phyloP scores from a whole-genome alignment of 2,329 filamentous ascomycete species.

The Graphilbum sp. region DNA sequence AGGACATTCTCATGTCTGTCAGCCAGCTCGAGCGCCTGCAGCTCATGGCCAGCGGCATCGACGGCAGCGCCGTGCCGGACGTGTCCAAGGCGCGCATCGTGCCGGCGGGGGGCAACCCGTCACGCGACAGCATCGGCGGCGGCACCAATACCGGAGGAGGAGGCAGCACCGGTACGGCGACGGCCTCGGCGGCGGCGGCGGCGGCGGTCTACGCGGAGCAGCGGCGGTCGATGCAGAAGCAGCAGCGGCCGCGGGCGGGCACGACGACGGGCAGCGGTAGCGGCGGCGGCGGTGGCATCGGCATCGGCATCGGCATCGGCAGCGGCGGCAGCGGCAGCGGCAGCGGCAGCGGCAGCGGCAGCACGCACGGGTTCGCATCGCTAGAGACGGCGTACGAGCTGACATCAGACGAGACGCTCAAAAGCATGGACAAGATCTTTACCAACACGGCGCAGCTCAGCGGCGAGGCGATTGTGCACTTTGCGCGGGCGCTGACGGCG shows the following conservation, averaged over 20 bases:
- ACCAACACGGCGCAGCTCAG: slow-evolving; percentile 88
- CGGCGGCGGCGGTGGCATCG: slow-evolving; percentile 25
- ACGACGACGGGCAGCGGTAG: slow-evolving; percentile 18
- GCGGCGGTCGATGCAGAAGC: slow-evolving; percentile 48
- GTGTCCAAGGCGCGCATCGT: slow-evolving; percentile 69
- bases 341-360: slow-evolving; percentile 36
- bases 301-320: slow-evolving; percentile 28
- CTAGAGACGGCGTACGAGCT: slow-evolving; percentile 81
- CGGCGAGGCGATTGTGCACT: slow-evolving; percentile 88
- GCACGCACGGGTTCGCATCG: slow-evolving; percentile 45
- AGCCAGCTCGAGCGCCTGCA: slow-evolving; percentile 92
- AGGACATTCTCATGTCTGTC: slow-evolving; percentile 86
- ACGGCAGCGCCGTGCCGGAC: slow-evolving; percentile 83
- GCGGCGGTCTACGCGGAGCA: slow-evolving; percentile 48
- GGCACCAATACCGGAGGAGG: slow-evolving; percentile 18
- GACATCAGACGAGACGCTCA: slow-evolving; percentile 69
- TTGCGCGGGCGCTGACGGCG: slow-evolving; percentile 80
- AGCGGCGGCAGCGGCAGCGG: slow-evolving; percentile 55
- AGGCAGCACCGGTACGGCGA: slow-evolving; percentile 17
- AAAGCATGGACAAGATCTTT: slow-evolving; percentile 88
- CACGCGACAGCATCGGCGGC: no score
- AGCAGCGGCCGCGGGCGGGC: slow-evolving; percentile 33
- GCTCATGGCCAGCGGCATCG: slow-evolving; percentile 84
- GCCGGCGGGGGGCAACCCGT: slow-evolving; percentile 30
- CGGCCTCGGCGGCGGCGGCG: slow-evolving; percentile 35